Percentiles rank a stretch among this genome's conserved stretches.
These are phyloP conservation scores for Kingdonia uniflora DNA, from an alignment of 164 flowering plant genomes.

Conservation along the genomic window DNA sequence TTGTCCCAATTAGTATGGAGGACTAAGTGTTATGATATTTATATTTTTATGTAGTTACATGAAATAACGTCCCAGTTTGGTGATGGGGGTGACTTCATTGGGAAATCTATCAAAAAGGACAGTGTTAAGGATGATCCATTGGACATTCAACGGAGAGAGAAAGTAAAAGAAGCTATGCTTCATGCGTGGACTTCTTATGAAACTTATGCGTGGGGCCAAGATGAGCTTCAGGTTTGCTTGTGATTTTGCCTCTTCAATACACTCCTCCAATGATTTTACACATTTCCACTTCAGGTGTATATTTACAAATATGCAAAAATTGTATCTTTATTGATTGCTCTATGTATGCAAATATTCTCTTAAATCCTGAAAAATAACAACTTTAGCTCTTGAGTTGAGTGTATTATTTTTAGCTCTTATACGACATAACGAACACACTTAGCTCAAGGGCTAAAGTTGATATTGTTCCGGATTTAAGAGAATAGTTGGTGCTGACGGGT, in stretches of 20 bases:
- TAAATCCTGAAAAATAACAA: too few species aligned
- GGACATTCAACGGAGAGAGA: slow-evolving; percentile 56
- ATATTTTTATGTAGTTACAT: slow-evolving; percentile 42
- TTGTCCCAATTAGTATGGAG: background rate
- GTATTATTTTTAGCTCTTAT: too few species aligned
- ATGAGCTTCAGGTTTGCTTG: slow-evolving; percentile 85
- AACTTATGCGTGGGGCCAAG: slow-evolving; percentile 98
- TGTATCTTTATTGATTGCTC: too few species aligned
- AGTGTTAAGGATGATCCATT: slow-evolving; percentile 45
- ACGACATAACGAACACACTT: too few species aligned
- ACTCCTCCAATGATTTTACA: too few species aligned
- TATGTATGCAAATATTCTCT: too few species aligned
- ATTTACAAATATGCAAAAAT: too few species aligned
- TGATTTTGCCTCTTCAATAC: background rate
- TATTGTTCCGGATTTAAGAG: too few species aligned
- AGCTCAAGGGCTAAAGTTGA: too few species aligned
- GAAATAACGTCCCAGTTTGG: slow-evolving; percentile 27
- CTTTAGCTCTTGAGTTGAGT: too few species aligned
- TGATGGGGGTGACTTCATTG: slow-evolving; percentile 16
- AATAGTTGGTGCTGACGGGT: too few species aligned
- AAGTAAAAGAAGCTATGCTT: slow-evolving; percentile 95
- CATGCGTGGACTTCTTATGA: slow-evolving; percentile 97
- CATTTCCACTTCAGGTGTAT: too few species aligned
- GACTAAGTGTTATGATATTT: background rate
- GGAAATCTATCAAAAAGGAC: slow-evolving; percentile 13